These are phyloP conservation scores for Naganishia onofrii DNA, from an alignment of 768 basidiomycete genomes.

Conservation along the genomic window DNA sequence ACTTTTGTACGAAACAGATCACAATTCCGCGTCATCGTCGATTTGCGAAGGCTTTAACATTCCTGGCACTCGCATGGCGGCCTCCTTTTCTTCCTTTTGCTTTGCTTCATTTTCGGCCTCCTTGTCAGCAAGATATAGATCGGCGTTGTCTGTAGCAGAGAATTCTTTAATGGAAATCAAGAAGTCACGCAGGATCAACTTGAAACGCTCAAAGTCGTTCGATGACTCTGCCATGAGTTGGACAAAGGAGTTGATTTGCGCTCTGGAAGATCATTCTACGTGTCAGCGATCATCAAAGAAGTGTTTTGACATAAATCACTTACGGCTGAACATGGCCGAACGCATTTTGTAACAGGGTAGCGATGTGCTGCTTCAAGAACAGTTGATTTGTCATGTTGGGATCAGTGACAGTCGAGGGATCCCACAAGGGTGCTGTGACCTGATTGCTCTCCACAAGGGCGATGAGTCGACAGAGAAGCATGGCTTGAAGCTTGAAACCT, in stretches of 20 bases:
- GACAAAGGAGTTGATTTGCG: conserved; percentile 54
- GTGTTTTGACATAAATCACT: conserved; percentile 45
- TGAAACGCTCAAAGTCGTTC: conserved; percentile 59
- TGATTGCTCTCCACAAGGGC: conserved; percentile 78
- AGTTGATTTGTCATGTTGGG: conserved; percentile 68
- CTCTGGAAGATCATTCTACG: conserved; percentile 34
- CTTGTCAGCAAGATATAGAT: conserved; percentile 90
- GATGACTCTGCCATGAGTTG: conserved; percentile 53
- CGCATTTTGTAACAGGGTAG: conserved; percentile 76
- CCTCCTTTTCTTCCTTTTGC: conserved; percentile 77
- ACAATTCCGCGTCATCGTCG: conserved; percentile 73
- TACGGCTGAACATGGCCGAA: conserved; percentile 90
- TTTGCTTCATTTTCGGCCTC: conserved; percentile 76
- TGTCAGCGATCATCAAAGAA: neutral
- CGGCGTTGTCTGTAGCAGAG: conserved; percentile 80
- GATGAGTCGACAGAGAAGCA: conserved; percentile 89
- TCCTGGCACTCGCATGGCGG: conserved; percentile 92
- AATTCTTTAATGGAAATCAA: conserved; percentile 97
- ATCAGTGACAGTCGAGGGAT: conserved; percentile 67
- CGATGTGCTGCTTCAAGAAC: conserved; percentile 81
- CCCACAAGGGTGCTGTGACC: conserved; percentile 79
- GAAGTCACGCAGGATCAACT: conserved; percentile 91
- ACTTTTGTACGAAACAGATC: neutral
- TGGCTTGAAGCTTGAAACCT: conserved; percentile 88
- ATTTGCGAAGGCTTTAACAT: conserved; percentile 94